These are phyloP conservation scores for Schizochytrium sp. DNA, from an alignment of 108 stramenopile genomes.

Conservation along the genomic window DNA sequence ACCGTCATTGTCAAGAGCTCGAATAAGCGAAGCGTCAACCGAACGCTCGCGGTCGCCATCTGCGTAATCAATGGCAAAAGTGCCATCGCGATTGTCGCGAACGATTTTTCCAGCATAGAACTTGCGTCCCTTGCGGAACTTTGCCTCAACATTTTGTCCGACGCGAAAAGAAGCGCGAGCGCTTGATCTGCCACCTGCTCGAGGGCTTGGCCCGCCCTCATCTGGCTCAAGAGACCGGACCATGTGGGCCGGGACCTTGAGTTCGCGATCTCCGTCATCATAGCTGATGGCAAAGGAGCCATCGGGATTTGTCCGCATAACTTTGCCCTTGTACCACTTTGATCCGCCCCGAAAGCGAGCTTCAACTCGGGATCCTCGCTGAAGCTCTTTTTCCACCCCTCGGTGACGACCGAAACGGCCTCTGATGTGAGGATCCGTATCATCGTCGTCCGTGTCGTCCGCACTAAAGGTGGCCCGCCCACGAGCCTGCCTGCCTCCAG, in stretches of 20 bases:
- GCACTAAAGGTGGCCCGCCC: too few species aligned
- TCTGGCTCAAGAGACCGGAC: neutral
- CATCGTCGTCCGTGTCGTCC: too few species aligned
- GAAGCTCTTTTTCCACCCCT: neutral
- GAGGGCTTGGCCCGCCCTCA: too few species aligned
- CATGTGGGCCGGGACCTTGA: neutral
- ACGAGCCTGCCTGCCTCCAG: neutral
- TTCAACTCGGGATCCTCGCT: conserved; percentile 44
- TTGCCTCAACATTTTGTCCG: neutral
- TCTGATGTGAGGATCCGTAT: too few species aligned
- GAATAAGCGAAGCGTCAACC: neutral
- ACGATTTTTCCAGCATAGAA: conserved; percentile 38
- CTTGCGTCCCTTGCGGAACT: neutral
- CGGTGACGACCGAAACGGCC: too few species aligned
- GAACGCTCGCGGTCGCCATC: conserved; percentile 33
- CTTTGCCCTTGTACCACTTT: conserved; percentile 22
- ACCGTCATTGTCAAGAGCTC: neutral
- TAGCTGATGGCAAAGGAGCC: conserved; percentile 38
- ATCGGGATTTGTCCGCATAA: conserved; percentile 31
- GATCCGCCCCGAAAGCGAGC: conserved; percentile 35
- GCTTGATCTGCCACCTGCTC: neutral
- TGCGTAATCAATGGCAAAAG: conserved; percentile 40
- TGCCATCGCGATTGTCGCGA: conserved; percentile 28
- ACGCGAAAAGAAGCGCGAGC: neutral
- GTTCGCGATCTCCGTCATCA: conserved; percentile 40